Base-by-base conservation (phyloP, 78 protist genomes). In the Polysphondylium violaceum region DNA sequence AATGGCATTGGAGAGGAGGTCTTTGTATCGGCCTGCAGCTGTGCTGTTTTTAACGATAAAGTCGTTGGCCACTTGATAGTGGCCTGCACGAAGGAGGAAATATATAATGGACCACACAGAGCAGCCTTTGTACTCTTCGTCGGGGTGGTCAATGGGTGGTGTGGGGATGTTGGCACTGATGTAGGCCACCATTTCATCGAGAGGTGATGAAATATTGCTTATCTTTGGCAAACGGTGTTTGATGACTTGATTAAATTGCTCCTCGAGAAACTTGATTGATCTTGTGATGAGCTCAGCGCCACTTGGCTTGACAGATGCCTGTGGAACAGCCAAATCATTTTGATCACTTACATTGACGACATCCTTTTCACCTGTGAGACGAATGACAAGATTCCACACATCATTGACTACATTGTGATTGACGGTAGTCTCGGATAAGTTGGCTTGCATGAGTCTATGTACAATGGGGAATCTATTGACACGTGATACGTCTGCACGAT, bases 91-190 rank as follows among this genome's bases (percentile, higher is more conserved):
- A 0, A 83, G 19, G 2, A 74, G 19, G 29, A 58, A 69, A 60
- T 69, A 83, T 21, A 83, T 43, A 36, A 83, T 55, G 14, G 71
- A 63, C 76, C 75, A 83, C 19, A 83, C 29, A 0, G 91, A 83
- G 4, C 74, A 55, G 17, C 55, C 50, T 12, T 55, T 58, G 43
- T 69, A 69, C 19, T 14, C 21, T 51, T 83, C 79, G 9, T 68
- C 76, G 14, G 36, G 36, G 11, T 43, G 43, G 53, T 63, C 76
- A 47, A 59, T 35, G 0, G 67, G 51, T 63, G 25, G 36, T 23
- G 38, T 27, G 25, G 40, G n/a, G 21, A 47, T n/a, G 50, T 64
- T 64, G 7, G 65, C 41, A 12, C 31, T 9, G 29, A 83, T 38
- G 29, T 63, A 83, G 1, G 91, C 31, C 0, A 83, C 14, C 25